Percentiles rank a stretch among this genome's conserved stretches.
These are phyloP conservation scores for Stipa capillata DNA, from an alignment of 176 grass and related monocot genomes.

Conservation along the genomic window DNA sequence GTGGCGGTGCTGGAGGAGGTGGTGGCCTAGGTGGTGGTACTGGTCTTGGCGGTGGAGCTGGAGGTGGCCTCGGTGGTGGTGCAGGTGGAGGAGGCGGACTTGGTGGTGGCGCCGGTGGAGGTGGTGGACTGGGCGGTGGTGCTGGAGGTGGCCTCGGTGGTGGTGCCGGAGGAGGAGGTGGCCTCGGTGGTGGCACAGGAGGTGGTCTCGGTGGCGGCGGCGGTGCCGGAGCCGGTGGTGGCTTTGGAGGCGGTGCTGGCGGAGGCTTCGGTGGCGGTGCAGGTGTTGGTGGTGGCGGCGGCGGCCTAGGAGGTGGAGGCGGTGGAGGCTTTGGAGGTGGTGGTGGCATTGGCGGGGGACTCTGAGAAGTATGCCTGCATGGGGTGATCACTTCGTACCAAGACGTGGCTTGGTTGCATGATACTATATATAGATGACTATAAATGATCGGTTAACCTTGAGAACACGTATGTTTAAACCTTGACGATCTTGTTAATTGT, in stretches of 20 bases:
- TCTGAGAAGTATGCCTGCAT: not conserved
- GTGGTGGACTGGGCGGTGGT: no score
- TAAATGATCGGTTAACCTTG: not conserved
- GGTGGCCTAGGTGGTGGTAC: no score
- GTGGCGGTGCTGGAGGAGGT: no score
- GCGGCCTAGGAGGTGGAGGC: not conserved
- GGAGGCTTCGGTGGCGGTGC: not conserved
- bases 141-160: slow-evolving; percentile 4
- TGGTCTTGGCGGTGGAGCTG: no score
- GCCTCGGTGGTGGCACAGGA: not conserved
- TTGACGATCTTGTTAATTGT: not conserved
- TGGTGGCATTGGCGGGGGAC: not conserved
- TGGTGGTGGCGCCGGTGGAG: no score
- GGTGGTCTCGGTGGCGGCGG: not conserved
- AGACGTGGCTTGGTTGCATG: no score
- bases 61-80: no score
- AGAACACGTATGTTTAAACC: not conserved
- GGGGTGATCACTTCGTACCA: no score
- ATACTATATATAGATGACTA: not conserved
- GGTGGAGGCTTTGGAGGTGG: not conserved
- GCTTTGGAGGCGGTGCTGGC: not conserved
- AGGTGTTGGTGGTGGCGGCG: not conserved
- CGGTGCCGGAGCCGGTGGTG: not conserved
- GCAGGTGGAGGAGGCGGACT: no score
- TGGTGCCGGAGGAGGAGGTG: slow-evolving; percentile 19